phyloP scores from a whole-genome alignment of 371 early-diverging fungal species.

The Dinochytrium kinnereticum region DNA sequence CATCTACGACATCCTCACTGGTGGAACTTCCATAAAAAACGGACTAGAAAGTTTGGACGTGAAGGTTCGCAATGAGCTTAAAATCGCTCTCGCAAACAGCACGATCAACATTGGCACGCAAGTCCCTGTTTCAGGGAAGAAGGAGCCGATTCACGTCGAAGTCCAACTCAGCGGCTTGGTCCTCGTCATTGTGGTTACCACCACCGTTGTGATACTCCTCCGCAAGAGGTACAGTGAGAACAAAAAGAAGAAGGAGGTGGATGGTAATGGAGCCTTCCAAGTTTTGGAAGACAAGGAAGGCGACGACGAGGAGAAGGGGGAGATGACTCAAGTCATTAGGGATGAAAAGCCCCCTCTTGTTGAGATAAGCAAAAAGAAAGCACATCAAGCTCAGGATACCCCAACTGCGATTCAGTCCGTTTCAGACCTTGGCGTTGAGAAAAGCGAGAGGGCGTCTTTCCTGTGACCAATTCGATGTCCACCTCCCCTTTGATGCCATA shows the following conservation, averaged over 20 bases:
- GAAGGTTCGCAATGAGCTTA: slow-evolving; percentile 25
- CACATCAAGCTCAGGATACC: not conserved
- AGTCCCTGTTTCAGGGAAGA: slow-evolving; percentile 30
- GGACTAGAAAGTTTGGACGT: slow-evolving; percentile 24
- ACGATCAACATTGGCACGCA: slow-evolving; percentile 12
- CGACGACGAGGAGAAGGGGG: slow-evolving; percentile 21
- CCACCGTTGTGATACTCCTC: slow-evolving; percentile 26
- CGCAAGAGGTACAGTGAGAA: slow-evolving; percentile 26
- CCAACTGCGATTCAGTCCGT: not conserved
- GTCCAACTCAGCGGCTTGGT: slow-evolving; percentile 41
- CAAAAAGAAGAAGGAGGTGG: slow-evolving; percentile 4
- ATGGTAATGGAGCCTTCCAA: not conserved
- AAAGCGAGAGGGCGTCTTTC: not conserved
- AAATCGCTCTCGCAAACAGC: slow-evolving; percentile 8
- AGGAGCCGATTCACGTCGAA: slow-evolving; percentile 32
- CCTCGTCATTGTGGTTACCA: slow-evolving; percentile 36
- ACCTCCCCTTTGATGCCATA: too few species aligned
- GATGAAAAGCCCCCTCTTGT: not conserved
- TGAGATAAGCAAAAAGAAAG: not conserved
- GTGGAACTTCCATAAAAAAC: slow-evolving; percentile 29
- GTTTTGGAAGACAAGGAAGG: slow-evolving; percentile 30
- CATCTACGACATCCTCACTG: slow-evolving; percentile 30
- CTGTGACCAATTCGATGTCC: not conserved
- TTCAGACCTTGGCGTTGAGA: not conserved
- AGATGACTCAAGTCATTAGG: not conserved